These are phyloP conservation scores for Dendrobium officinale DNA, from an alignment of 106 monocot genomes.

Conservation along the genomic window DNA sequence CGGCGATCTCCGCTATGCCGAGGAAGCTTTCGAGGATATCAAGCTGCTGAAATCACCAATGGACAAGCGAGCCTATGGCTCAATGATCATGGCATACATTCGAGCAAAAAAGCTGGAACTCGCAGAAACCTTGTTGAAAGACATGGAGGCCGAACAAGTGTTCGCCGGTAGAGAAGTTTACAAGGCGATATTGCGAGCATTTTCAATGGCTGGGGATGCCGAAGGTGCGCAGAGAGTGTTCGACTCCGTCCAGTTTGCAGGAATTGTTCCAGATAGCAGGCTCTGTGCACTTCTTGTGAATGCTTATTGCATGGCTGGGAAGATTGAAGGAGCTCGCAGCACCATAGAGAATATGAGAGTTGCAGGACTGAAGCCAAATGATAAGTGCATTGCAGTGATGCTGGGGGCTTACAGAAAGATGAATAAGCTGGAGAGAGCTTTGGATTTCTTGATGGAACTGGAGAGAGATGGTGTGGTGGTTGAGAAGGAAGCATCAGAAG, in stretches of 20 bases:
- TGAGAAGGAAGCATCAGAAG: slow-evolving; percentile 43
- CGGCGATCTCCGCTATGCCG: slow-evolving; percentile 50
- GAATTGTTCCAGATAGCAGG: slow-evolving; percentile 72
- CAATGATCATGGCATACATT: slow-evolving; percentile 92
- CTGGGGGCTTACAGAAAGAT: slow-evolving; percentile 55
- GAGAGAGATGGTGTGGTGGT: slow-evolving; percentile 49
- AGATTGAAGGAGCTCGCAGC: slow-evolving; percentile 39
- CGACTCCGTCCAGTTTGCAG: slow-evolving; percentile 66
- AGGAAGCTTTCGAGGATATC: slow-evolving; percentile 66
- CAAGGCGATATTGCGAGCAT: slow-evolving; percentile 85
- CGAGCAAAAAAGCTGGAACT: slow-evolving; percentile 48
- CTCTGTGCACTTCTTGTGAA: slow-evolving; percentile 82
- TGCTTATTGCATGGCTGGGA: slow-evolving; percentile 62
- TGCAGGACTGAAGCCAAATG: slow-evolving; percentile 46
- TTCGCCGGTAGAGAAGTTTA: slow-evolving; percentile 71
- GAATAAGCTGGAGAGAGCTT: slow-evolving; percentile 52
- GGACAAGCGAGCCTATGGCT: slow-evolving; percentile 72
- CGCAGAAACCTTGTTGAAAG: slow-evolving; percentile 61
- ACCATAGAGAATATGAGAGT: slow-evolving; percentile 73
- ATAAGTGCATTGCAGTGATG: slow-evolving; percentile 64
- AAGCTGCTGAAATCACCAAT: slow-evolving; percentile 39
- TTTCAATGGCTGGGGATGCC: slow-evolving; percentile 45
- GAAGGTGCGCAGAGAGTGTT: slow-evolving; percentile 81
- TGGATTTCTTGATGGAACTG: slow-evolving; percentile 52
- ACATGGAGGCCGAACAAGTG: slow-evolving; percentile 54